Base-by-base conservation (phyloP, 805 yeast species). In the Wickerhamiella siamensis region DNA sequence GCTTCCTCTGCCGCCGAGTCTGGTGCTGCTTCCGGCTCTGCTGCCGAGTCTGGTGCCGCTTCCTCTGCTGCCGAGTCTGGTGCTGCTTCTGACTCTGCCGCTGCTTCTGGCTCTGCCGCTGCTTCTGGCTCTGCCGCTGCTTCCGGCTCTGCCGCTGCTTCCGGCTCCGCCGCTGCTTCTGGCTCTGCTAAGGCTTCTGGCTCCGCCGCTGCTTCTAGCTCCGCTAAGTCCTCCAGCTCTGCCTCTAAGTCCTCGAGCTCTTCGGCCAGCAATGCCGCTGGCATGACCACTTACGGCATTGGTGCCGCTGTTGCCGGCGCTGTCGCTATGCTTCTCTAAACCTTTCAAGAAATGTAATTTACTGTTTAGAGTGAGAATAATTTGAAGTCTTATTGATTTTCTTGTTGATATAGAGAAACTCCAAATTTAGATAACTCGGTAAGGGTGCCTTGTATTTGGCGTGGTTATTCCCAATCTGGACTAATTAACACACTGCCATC, bases 161-260 rank as follows among this genome's bases (percentile, higher is more conserved):
- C 43, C 18, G 42, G 44, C 35, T 43, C 45, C 2, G 46, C 35
- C 31, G 15, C 45, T 20, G 31, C 27, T 17, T 42, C 51, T 40
- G 31, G 31, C 36, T 33, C 36, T 5, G 31, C 12, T 14, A 14
- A 8, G 8, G 31, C 31, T 26, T 9, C 8, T 14, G 8, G 12
- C 14, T 26, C 31, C 14, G 8, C 31, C 12, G 33, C 18, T 16
- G 9, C 33, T 31, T 5, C 9, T n/a, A 9, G 27, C 17, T 20
- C 38, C 5, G 17, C n/a, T 10, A 16, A 16, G 14, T 18, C 38
- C n/a, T 34, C 38, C 4, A 20, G 16, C 15, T 9, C 15, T 15
- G 5, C 32, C n/a, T 31, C 38, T n/a, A 20, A 26, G 16, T 20
- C 26, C 29, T 34, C 38, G 17, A 12, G 29, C 19, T 20, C 26